Evolutionary conservation across 495 filamentous ascomycete species (phyloP), one percentile per base, ranked within the genome.

Genomic region (Penicillium canescens): DNA sequence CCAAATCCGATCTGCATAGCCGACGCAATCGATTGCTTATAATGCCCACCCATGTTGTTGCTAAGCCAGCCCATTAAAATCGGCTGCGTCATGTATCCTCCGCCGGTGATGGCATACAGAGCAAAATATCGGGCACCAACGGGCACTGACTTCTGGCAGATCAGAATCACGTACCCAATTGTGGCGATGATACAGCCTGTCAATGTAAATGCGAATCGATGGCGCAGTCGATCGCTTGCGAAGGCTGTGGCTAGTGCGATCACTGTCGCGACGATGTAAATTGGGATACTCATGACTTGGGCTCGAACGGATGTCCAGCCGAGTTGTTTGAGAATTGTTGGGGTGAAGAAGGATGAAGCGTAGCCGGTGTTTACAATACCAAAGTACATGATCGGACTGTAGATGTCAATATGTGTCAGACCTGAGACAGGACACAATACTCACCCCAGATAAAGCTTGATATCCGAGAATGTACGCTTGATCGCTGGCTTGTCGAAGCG

Each of bases 21-120:
- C 2, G 75, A 64, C 2, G 71, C 72, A 46, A 85, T 70, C 8
- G 74, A 72, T 21, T 79, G 78, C 67, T 86, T 86, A 57, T 80
- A 85, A 49, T 84, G 79, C 3, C 82, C 82, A 1, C 72, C 72
- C 56, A 85, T 64, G 50, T 82, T 82, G 49, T 78, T 79, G 51
- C 68, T 71, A 12, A 84, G 66, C 83, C 82, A 85, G 3, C 71
- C 74, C 47, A 83, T 60, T 6, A 70, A 62, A 7, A 78, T 73
- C 0, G 81, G 77, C 42, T 73, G 63, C 14, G 69, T 65, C 16
- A 78, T 67, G 52, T 72, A 82, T 11, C 76, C 73, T 4, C 80
- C 81, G 0, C 68, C 54, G 1, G 71, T 74, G 45, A 79, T 62
- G 21, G 78, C 63, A 57, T 76, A 83, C 16, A 82, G 49, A 3